These are phyloP conservation scores for Albizia julibrissin DNA, from an alignment of 306 rosid species.

Conservation along the genomic window DNA sequence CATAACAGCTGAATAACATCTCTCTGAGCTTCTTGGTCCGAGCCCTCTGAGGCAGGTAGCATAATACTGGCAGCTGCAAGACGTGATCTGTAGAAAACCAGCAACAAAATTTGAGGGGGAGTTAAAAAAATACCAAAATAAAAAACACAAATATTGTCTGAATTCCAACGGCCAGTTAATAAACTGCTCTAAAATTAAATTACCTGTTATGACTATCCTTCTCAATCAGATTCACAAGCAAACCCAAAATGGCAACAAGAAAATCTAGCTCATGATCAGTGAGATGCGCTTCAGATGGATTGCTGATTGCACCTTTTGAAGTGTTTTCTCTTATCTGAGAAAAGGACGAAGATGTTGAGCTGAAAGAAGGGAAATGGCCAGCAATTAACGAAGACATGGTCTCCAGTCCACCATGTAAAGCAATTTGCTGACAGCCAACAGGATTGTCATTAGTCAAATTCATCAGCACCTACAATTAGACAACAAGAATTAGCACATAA, in stretches of 20 bases:
- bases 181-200: constrained; percentile 18
- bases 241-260: constrained; percentile 95
- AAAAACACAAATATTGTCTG: background rate
- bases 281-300: constrained; percentile 58
- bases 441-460: constrained; percentile 95
- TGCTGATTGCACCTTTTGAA: constrained; percentile 40
- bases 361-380: constrained; percentile 80
- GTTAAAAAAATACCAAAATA: background rate
- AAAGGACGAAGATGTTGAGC: constrained; percentile 54
- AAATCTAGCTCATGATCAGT: constrained; percentile 88
- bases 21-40: constrained; percentile 51
- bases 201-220: constrained; percentile 91
- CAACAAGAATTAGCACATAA: constrained; percentile 17
- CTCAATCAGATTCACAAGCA: constrained; percentile 95
- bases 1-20: constrained; percentile 65
- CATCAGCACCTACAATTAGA: constrained; percentile 84
- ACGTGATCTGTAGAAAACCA: constrained; percentile 43
- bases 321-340: constrained; percentile 44
- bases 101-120: constrained; percentile 17
- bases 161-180: constrained; percentile 22
- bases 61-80: constrained; percentile 53
- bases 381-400: constrained; percentile 88
- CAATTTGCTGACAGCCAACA: constrained; percentile 90
- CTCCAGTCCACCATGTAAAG: constrained; percentile 85
- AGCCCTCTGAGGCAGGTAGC: constrained; percentile 49